Base-by-base conservation (phyloP, 768 basidiomycete species). In the Panus rudis region DNA sequence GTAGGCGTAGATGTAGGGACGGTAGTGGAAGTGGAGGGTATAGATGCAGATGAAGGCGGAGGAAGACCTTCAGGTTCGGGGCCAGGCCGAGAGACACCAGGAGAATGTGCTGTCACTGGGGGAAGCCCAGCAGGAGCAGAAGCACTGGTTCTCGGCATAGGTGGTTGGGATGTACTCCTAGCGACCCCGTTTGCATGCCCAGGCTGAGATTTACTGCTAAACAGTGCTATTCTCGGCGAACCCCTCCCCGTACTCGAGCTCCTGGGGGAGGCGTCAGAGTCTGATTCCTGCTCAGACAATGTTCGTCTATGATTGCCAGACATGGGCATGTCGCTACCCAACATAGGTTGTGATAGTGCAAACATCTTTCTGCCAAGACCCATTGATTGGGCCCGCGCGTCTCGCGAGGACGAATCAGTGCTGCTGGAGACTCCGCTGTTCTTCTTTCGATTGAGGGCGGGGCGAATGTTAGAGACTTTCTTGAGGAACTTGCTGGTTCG, bases 401-500 rank as follows among this genome's bases (percentile, higher is more conserved):
- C 21, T 32, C 46, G 43, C 24, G 39, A 17, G 22, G 38, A 25
- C 39, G 22, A 33, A 24, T 38, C 39, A 4, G 24, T 25, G 19
- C 39, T 16, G 20, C 34, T 24, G 22, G 42, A 44, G 39, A 33
- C 47, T 14, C 56, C 53, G 47, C 52, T 45, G 39, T 24, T 48
- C 42, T 51, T 50, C 28, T 45, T 43, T 13, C 51, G 46, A n/a
- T n/a, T n/a, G n/a, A n/a, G n/a, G 11, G 19, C 8, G 4, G 38
- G 23, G 24, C 46, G 47, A 12, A 58, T 22, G 13, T 50, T 39
- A 23, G 57, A 53, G 16, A 61, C 48, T 25, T 56, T 57, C 48
- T 56, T 58, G 42, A 59, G 32, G 38, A 61, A 52, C 41, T 52
- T 50, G 42, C 53, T 52, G 33, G 59, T 56, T 30, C 52, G 50